phyloP scores from a whole-genome alignment of 768 basidiomycete genomes.

The Pholiota conissans region DNA sequence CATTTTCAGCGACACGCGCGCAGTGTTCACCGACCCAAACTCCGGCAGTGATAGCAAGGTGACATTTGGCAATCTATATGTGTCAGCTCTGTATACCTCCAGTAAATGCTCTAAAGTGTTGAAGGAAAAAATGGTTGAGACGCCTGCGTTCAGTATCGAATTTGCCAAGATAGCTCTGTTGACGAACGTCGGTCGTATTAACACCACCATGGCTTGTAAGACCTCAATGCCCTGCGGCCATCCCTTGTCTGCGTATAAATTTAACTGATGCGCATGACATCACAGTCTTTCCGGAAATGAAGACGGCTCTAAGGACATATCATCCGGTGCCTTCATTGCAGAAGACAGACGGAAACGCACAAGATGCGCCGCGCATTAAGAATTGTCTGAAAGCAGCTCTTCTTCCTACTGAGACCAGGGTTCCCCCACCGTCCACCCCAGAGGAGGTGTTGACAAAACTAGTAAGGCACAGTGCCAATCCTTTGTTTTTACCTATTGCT shows the following conservation, averaged over 20 bases:
- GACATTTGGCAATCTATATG: slow-evolving; percentile 82
- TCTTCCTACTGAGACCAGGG: slow-evolving; percentile 66
- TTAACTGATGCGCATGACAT: slow-evolving; percentile 26
- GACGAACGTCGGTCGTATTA: slow-evolving; percentile 89
- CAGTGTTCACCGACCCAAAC: slow-evolving; percentile 70
- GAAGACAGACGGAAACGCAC: slow-evolving; percentile 84
- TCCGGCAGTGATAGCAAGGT: slow-evolving; percentile 52
- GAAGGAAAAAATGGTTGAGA: slow-evolving; percentile 85
- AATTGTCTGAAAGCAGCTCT: slow-evolving; percentile 84
- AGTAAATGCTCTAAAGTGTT: slow-evolving; percentile 85
- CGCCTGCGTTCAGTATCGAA: slow-evolving; percentile 74
- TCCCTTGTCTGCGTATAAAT: slow-evolving; percentile 18
- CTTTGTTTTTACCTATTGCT: slow-evolving; percentile 12
- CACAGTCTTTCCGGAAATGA: slow-evolving; percentile 91
- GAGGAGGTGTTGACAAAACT: slow-evolving; percentile 69
- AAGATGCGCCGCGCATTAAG: slow-evolving; percentile 91
- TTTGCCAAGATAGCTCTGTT: slow-evolving; percentile 82
- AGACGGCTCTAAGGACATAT: slow-evolving; percentile 85
- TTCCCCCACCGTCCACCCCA: slow-evolving; percentile 68
- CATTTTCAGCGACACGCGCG: slow-evolving; percentile 70
- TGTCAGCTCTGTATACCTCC: slow-evolving; percentile 78
- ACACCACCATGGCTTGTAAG: slow-evolving; percentile 89
- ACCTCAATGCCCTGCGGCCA: slow-evolving; percentile 11
- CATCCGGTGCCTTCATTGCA: slow-evolving; percentile 90
- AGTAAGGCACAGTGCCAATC: slow-evolving; percentile 40